Percentiles rank a stretch among this genome's conserved stretches.
These are phyloP conservation scores for Paramecium biaurelia DNA, from an alignment of 73 alveolate species.

Conservation along the genomic window DNA sequence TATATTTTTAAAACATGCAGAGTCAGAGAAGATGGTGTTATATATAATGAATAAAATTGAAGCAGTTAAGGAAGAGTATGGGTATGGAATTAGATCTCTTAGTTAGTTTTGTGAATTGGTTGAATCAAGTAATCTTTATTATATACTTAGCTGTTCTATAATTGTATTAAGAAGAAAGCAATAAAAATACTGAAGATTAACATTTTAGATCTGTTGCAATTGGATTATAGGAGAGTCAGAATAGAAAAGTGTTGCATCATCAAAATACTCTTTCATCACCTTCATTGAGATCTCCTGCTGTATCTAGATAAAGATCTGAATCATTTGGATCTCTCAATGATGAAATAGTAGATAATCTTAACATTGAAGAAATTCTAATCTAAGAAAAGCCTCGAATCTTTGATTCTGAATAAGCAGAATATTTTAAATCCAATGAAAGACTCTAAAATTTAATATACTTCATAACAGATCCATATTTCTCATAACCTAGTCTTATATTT, in stretches of 20 bases:
- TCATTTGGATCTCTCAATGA: neutral
- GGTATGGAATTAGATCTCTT: neutral
- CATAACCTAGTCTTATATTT: conserved; percentile 2
- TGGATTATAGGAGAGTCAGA: neutral
- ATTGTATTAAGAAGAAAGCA: neutral
- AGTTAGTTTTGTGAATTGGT: neutral
- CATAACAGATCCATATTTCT: conserved; percentile 18
- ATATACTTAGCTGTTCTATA: neutral
- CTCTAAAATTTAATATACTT: neutral
- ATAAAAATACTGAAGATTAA: conserved; percentile 20
- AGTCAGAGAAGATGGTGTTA: conserved; percentile 5
- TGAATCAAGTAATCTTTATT: neutral
- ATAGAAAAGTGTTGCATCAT: neutral
- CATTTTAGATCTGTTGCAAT: conserved; percentile 9
- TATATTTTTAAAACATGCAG: conserved; percentile 38
- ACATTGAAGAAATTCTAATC: conserved; percentile 9
- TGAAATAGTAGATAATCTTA: neutral
- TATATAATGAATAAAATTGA: neutral
- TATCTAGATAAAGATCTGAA: neutral
- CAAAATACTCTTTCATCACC: neutral
- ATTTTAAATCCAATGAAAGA: neutral
- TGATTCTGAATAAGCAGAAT: conserved; percentile 32
- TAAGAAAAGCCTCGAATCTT: conserved; percentile 1
- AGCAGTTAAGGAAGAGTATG: neutral
- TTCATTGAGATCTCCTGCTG: conserved; percentile 17